These are phyloP conservation scores for Eutreptiella sp. DNA, from an alignment of 208 protist species.

Conservation along the genomic window DNA sequence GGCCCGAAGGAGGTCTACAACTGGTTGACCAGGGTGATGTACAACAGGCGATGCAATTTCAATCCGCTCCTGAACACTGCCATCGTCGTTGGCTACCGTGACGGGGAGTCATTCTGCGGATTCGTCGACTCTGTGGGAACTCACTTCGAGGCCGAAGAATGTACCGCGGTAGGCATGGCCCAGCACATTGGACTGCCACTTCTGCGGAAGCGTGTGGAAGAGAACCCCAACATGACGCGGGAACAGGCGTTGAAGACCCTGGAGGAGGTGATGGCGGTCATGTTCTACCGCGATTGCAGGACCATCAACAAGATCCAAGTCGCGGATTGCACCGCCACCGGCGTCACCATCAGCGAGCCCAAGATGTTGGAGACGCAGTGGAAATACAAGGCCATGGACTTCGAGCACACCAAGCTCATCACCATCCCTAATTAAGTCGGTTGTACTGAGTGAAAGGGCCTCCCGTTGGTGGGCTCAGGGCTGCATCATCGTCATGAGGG, in stretches of 20 bases:
- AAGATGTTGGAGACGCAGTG: constrained; percentile 87
- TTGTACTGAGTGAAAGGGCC: too few species aligned
- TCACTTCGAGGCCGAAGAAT: constrained; percentile 79
- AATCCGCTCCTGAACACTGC: constrained; percentile 91
- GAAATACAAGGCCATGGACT: constrained; percentile 71
- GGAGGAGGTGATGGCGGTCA: constrained; percentile 80
- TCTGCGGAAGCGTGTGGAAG: constrained; percentile 74
- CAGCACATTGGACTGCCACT: constrained; percentile 87
- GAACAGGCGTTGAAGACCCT: constrained; percentile 76
- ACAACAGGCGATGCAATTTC: constrained; percentile 86
- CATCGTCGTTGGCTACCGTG: constrained; percentile 79
- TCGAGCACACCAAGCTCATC: constrained; percentile 77
- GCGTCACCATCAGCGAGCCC: constrained; percentile 73
- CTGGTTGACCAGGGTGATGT: constrained; percentile 83
- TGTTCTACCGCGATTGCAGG: constrained; percentile 93
- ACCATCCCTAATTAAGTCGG: too few species aligned
- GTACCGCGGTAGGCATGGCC: constrained; percentile 88
- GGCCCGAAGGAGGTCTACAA: constrained; percentile 78
- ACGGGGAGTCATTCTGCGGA: constrained; percentile 85
- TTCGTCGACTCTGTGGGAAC: constrained; percentile 87
- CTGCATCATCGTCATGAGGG: too few species aligned
- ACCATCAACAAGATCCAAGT: constrained; percentile 90
- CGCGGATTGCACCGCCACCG: constrained; percentile 56
- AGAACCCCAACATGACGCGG: constrained; percentile 58
- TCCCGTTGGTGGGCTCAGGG: too few species aligned